A percentile compares a stretch with the other conserved stretches of the same genome.
These are phyloP conservation scores for Chiua virens DNA, from an alignment of 768 basidiomycete genomes.

Conservation along the genomic window DNA sequence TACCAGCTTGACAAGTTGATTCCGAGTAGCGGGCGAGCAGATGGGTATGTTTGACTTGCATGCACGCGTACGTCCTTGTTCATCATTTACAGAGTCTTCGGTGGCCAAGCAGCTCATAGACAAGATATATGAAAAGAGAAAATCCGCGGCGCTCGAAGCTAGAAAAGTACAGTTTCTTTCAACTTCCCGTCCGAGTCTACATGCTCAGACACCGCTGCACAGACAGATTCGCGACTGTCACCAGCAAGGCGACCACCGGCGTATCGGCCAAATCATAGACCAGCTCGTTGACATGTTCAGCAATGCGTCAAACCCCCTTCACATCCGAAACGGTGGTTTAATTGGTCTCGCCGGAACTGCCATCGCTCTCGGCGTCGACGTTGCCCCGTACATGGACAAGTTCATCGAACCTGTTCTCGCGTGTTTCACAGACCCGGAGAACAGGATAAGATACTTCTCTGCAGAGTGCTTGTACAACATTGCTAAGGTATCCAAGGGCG, in stretches of 20 bases:
- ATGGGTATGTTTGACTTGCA: constrained; percentile 19
- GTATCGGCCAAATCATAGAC: constrained; percentile 86
- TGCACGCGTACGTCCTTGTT: not conserved
- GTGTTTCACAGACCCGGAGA: constrained; percentile 94
- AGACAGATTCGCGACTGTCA: constrained; percentile 88
- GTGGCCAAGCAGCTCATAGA: constrained; percentile 81
- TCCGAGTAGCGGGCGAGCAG: not conserved
- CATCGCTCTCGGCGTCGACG: constrained; percentile 93
- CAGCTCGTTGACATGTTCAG: constrained; percentile 95
- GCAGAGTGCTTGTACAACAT: constrained; percentile 99
- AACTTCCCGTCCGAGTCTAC: not conserved
- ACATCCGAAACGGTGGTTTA: constrained; percentile 90
- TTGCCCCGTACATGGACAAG: constrained; percentile 92
- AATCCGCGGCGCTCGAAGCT: constrained; percentile 93
- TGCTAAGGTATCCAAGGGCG: constrained; percentile 95
- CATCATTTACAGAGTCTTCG: constrained; percentile 52
- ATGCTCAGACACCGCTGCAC: constrained; percentile 14
- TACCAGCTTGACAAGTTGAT: no score
- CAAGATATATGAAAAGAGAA: constrained; percentile 96
- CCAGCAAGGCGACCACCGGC: constrained; percentile 74
- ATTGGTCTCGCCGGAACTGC: constrained; percentile 96
- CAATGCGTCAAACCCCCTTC: constrained; percentile 76
- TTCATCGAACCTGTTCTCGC: constrained; percentile 86
- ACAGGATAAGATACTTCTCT: constrained; percentile 94
- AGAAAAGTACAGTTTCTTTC: constrained; percentile 66